These are phyloP conservation scores for Aspergillus indologenus DNA, from an alignment of 495 filamentous ascomycete genomes.

Conservation along the genomic window DNA sequence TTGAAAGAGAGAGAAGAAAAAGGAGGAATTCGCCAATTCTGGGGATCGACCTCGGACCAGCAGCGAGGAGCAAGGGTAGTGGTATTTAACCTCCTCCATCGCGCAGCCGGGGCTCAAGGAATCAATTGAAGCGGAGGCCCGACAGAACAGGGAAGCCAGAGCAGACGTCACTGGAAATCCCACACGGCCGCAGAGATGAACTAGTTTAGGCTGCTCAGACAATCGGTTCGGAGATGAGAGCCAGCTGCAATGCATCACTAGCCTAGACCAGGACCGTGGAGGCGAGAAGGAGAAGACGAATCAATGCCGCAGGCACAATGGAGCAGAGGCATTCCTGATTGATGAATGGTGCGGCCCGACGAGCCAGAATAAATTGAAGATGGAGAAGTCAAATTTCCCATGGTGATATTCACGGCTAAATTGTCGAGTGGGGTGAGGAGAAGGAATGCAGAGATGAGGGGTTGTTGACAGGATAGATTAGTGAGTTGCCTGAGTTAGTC, in stretches of 20 bases:
- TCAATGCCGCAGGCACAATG: conserved; percentile 3
- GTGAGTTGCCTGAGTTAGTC: too few relatives aligned
- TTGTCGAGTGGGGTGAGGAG: conserved; percentile 2
- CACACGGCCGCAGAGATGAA: conserved; percentile 1
- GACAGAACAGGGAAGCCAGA: not conserved
- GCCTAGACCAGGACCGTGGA: not conserved
- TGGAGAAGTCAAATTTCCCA: not conserved
- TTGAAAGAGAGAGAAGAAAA: not conserved
- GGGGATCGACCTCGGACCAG: not conserved
- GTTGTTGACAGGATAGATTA: not conserved
- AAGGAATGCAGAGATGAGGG: not conserved
- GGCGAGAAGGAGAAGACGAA: conserved; percentile 6
- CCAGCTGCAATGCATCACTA: conserved; percentile 3
- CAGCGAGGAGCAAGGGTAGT: not conserved
- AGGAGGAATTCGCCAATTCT: not conserved
- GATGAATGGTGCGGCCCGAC: not conserved
- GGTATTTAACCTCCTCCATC: not conserved
- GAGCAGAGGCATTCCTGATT: not conserved
- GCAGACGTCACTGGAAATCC: not conserved
- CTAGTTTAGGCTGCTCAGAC: conserved; percentile 3
- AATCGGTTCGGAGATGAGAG: conserved; percentile 15
- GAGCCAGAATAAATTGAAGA: not conserved
- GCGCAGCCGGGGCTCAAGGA: not conserved
- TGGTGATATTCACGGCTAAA: conserved; percentile 16
- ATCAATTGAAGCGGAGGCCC: not conserved